Conservation (phyloP, 495 filamentous ascomycete species). For the Staphylotrichum longicolle region DNA sequence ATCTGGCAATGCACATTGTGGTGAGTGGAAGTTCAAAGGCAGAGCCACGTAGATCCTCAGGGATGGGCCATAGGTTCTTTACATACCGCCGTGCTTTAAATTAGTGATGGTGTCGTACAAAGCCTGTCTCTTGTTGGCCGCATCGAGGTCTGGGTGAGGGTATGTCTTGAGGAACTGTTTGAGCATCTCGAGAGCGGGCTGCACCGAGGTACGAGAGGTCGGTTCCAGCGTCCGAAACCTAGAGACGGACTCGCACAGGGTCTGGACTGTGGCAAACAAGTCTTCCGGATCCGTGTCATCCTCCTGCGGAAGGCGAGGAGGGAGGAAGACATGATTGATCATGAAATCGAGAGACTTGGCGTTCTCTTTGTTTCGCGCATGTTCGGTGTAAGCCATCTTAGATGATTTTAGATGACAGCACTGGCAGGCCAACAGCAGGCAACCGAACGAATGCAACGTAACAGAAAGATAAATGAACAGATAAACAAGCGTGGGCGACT, state of each 20-base stretch:
- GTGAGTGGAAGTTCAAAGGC: neutral
- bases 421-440: no score
- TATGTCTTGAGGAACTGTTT: neutral
- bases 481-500: no score
- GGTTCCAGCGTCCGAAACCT: conserved; percentile 3
- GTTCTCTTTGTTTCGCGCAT: neutral
- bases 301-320: conserved; percentile 54
- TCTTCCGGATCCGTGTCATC: conserved; percentile 35
- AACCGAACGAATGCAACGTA: no score
- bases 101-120: neutral
- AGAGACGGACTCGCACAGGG: neutral
- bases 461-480: no score
- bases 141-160: no score
- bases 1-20: conserved; percentile 8
- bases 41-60: no score
- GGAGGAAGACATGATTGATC: conserved; percentile 60
- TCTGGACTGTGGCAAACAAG: conserved; percentile 19
- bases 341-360: conserved; percentile 35
- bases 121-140: neutral
- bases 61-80: no score
- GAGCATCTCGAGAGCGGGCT: neutral
- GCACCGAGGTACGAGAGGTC: neutral
- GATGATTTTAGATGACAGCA: no score
- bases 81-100: conserved; percentile 6
- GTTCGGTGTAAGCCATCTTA: neutral